Percentiles rank a stretch among this genome's conserved stretches.
Conservation (phyloP, 768 basidiomycete species). For the Pisolithus marmoratus region DNA sequence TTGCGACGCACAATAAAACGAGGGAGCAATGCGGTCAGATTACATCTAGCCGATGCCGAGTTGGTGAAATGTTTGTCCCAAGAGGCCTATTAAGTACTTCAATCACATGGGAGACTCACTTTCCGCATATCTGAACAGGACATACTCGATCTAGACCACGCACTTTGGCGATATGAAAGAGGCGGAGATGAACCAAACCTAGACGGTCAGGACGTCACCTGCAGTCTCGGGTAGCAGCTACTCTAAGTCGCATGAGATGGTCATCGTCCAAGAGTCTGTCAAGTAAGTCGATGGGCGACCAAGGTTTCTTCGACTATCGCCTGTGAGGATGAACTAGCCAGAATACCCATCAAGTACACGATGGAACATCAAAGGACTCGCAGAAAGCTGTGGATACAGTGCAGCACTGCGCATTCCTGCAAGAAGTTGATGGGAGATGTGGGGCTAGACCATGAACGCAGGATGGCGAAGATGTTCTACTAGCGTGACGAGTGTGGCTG, state of each 20-base stretch:
- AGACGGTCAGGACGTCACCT: constrained; percentile 6
- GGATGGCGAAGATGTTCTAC: constrained; percentile 25
- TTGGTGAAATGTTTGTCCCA: constrained; percentile 78
- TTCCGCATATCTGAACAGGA: constrained; percentile 12
- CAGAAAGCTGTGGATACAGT: constrained; percentile 59
- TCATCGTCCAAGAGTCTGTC: constrained; percentile 60
- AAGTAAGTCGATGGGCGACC: constrained; percentile 73
- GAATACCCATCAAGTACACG: constrained; percentile 75
- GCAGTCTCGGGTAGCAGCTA: neutral
- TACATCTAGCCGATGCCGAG: constrained; percentile 77
- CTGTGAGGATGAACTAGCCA: constrained; percentile 72
- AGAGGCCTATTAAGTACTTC: constrained; percentile 3
- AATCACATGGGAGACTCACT: neutral
- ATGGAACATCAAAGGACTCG: constrained; percentile 71
- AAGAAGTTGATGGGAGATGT: constrained; percentile 12
- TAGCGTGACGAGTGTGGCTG: constrained; percentile 70
- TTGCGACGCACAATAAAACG: constrained; percentile 57
- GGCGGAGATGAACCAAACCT: constrained; percentile 75
- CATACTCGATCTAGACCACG: constrained; percentile 23
- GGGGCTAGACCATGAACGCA: constrained; percentile 2
- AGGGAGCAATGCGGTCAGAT: constrained; percentile 72
- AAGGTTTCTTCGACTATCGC: constrained; percentile 70
- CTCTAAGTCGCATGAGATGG: constrained; percentile 48
- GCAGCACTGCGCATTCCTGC: constrained; percentile 63
- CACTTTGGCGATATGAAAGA: constrained; percentile 78